Conservation (phyloP, 2,329 filamentous ascomycete species). For the Fonsecaea nubica region DNA sequence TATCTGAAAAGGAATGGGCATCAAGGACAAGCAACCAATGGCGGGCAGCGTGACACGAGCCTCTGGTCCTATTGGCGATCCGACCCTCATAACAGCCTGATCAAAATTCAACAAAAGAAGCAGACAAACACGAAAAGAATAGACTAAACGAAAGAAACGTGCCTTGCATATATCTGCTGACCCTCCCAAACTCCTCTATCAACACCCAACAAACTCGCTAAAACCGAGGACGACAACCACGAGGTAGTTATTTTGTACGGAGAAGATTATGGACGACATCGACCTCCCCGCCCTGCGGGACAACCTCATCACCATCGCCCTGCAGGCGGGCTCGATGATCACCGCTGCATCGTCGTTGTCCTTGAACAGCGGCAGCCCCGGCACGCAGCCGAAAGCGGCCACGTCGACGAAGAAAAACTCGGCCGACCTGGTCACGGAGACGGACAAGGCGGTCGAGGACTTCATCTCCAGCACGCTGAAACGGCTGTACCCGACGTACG, state of each 20-base stretch:
- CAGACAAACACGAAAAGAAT: not conserved
- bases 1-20: not conserved
- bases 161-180: not conserved
- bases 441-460: constrained; percentile 66
- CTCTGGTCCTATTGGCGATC: constrained; percentile 7
- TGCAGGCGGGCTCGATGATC: constrained; percentile 52
- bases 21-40: not conserved
- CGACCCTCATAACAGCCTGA: not conserved
- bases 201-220: not conserved
- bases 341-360: constrained; percentile 48
- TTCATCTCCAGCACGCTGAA: constrained; percentile 61
- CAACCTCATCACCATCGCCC: constrained; percentile 49
- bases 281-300: constrained; percentile 47
- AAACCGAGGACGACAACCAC: not conserved
- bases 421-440: constrained; percentile 69
- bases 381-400: constrained; percentile 34
- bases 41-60: constrained; percentile 1
- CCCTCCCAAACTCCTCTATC: not conserved
- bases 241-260: not conserved
- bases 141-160: not conserved
- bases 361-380: not conserved
- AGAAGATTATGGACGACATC: constrained; percentile 22
- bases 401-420: constrained; percentile 57
- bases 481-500: constrained; percentile 57
- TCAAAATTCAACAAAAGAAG: not conserved